Evolutionary conservation across 2,329 filamentous ascomycete species (phyloP), one percentile per base, ranked within the genome.

Genomic region (Trichoderma arundinaceum): DNA sequence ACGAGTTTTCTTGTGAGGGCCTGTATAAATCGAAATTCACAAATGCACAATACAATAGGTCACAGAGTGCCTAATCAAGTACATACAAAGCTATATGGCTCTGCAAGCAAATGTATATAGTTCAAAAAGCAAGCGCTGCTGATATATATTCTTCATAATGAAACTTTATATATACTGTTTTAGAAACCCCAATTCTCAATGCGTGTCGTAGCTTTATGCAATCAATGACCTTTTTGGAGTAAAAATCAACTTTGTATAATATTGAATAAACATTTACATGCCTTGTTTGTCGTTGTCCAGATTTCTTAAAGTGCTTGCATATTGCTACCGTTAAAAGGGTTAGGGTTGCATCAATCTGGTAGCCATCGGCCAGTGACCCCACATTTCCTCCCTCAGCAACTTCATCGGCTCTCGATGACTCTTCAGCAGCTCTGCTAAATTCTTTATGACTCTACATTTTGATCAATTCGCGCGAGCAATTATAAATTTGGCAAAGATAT

Each of bases 351-450:
- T 39, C 15, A 28, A 46, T n/a, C 22, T 46, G 39, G n/a, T 43
- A 52, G 48, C 48, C 43, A 13, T 28, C 19, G 32, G 35, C 19
- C 15, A 7, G 19, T 10, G 48, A 43, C 59, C 59, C 59, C 48
- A 52, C 48, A 22, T 62, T 62, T 56, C 41, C 22, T 39, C 8
- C 15, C 17, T 41, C 35, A 17, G 38, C 48, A 38, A 22, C 38
- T 32, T 53, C 59, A 53, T 62, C 48, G 46, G 59, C 46, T 28
- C 22, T 52, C 59, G 49, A 62, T 62, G 59, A 62, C 59, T 52
- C 59, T 53, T 44, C 49, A 38, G 7, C 56, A 38, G 43, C 39
- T 43, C 13, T 43, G 35, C 17, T 41, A 56, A 32, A 12, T 28
- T 59, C 56, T 59, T 35, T 9, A 35, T 63, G 48, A 63, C 39